Percentiles rank a stretch among this genome's conserved stretches.
Conservation (phyloP, 2,329 filamentous ascomycete species). For the Davidsoniella eucalypti region DNA sequence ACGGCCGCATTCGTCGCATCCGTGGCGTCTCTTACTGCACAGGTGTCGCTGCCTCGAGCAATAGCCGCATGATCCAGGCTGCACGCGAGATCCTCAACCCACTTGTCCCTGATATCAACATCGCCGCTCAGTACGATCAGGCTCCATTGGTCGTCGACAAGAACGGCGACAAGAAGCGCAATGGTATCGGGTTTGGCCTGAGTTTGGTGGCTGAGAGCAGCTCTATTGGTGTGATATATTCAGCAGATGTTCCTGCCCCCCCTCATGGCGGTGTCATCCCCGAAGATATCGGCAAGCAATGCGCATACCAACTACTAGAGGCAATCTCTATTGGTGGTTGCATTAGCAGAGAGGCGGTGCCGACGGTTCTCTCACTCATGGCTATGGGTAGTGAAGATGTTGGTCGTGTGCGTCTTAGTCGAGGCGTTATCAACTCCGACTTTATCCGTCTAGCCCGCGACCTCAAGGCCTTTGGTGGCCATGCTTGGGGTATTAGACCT, state of each 20-base stretch:
- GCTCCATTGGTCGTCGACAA: constrained; percentile 37
- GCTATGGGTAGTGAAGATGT: constrained; percentile 97
- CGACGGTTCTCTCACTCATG: constrained; percentile 75
- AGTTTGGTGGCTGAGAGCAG: constrained; percentile 87
- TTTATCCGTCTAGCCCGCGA: constrained; percentile 70
- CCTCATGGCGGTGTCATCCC: constrained; percentile 67
- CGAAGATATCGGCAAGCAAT: constrained; percentile 78
- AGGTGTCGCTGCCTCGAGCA: constrained; percentile 83
- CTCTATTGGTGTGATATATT: constrained; percentile 63
- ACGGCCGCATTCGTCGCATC: constrained; percentile 74
- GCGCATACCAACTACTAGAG: constrained; percentile 79
- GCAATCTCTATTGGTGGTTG: constrained; percentile 69
- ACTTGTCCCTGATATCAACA: constrained; percentile 75
- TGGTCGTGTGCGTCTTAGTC: constrained; percentile 65
- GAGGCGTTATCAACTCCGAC: constrained; percentile 66
- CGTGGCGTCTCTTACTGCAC: constrained; percentile 87
- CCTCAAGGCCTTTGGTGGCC: constrained; percentile 72
- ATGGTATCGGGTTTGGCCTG: constrained; percentile 82
- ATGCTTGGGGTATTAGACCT: constrained; percentile 78
- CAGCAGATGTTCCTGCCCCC: constrained; percentile 64
- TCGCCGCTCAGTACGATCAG: constrained; percentile 64
- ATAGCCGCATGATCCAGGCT: constrained; percentile 84
- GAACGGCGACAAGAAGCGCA: constrained; percentile 43
- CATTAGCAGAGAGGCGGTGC: constrained; percentile 52
- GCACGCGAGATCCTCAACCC: constrained; percentile 76